Percentiles rank a stretch among this genome's conserved stretches.
Conservation (phyloP, 1,284 basidiomycete species). For the Puccinia novopanici region DNA sequence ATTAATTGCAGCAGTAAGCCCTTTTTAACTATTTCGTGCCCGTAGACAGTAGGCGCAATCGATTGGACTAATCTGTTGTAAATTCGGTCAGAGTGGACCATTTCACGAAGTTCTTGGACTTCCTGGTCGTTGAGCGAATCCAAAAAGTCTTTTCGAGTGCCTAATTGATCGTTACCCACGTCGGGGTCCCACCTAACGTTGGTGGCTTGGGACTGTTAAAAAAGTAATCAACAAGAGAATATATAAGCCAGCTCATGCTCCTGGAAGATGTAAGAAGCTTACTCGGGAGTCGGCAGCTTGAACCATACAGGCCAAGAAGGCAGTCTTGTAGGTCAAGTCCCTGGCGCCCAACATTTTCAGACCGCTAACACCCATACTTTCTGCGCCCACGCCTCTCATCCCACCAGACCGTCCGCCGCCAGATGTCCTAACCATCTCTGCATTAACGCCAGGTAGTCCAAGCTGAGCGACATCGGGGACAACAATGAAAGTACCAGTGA, state of each 20-base stretch:
- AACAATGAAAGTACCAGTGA: constrained; percentile 96
- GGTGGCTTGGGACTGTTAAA: constrained; percentile 23
- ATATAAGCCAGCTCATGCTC: background rate
- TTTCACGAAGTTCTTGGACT: constrained; percentile 86
- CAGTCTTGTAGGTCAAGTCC: constrained; percentile 96
- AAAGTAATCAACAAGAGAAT: background rate
- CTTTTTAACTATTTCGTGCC: constrained; percentile 98
- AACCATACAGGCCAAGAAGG: constrained; percentile 97
- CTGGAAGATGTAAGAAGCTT: constrained; percentile 57
- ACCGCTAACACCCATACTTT: constrained; percentile 83
- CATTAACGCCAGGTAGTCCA: constrained; percentile 90
- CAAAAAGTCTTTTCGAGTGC: constrained; percentile 67
- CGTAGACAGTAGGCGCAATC: constrained; percentile 97
- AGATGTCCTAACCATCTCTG: constrained; percentile 85
- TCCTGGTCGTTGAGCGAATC: constrained; percentile 87
- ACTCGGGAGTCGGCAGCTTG: constrained; percentile 83
- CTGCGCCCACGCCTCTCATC: constrained; percentile 69
- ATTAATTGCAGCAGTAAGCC: constrained; percentile 95
- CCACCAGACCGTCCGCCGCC: constrained; percentile 66
- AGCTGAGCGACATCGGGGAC: constrained; percentile 97
- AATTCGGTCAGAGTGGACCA: constrained; percentile 91
- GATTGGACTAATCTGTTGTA: constrained; percentile 89
- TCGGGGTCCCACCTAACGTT: constrained; percentile 66
- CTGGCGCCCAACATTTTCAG: constrained; percentile 90
- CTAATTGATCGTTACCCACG: constrained; percentile 76